These are phyloP conservation scores for Umbellularia californica DNA, from an alignment of 164 flowering plant species.

Conservation along the genomic window DNA sequence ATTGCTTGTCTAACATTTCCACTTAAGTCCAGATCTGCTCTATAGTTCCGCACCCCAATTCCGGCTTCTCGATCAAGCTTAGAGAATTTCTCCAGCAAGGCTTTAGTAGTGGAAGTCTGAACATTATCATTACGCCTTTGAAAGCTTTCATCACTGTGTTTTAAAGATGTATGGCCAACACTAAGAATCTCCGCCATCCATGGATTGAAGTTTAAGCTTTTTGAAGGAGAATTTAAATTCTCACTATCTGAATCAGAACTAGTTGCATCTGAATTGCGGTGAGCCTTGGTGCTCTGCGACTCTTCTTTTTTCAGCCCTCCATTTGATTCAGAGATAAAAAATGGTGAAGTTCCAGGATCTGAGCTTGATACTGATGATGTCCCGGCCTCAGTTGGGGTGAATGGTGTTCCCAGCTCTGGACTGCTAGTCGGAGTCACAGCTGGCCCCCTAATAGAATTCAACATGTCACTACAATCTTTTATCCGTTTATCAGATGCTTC, in stretches of 20 bases:
- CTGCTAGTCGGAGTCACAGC: conserved; percentile 80
- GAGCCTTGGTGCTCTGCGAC: conserved; percentile 17
- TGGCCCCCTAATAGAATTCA: conserved; percentile 45
- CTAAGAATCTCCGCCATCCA: conserved; percentile 47
- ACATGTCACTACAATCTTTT: conserved; percentile 18
- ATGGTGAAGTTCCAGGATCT: conserved; percentile 63
- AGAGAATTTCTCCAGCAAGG: conserved; percentile 43
- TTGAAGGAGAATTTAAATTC: conserved; percentile 37
- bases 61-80: conserved; percentile 41
- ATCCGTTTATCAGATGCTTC: conserved; percentile 33
- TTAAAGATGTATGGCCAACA: conserved; percentile 29
- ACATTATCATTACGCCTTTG: conserved; percentile 23
- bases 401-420: conserved; percentile 44
- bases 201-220: conserved; percentile 36
- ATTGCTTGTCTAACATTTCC: conserved; percentile 58
- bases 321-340: conserved; percentile 36
- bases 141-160: conserved; percentile 22
- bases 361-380: conserved; percentile 79
- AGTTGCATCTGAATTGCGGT: conserved; percentile 29
- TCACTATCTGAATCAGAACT: conserved; percentile 59
- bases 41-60: conserved; percentile 28
- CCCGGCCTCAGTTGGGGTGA: conserved; percentile 59
- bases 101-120: conserved; percentile 30
- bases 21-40: conserved; percentile 32
- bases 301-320: conserved; percentile 32